phyloP scores from a whole-genome alignment of 2,329 filamentous ascomycete species.

The Chalara sp. region DNA sequence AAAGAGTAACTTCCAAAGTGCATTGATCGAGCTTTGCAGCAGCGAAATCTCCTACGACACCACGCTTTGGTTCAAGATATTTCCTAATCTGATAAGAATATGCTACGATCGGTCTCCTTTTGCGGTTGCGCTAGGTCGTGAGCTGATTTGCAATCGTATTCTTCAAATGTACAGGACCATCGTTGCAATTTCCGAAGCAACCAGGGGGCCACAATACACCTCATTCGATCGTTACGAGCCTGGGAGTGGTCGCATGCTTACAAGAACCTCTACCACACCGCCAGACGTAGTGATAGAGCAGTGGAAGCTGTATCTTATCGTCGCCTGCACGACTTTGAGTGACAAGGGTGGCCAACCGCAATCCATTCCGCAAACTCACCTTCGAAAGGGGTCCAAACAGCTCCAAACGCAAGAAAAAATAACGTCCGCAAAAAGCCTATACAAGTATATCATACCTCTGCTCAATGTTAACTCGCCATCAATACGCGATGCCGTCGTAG shows the following conservation, averaged over 20 bases:
- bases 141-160: conserved; percentile 87
- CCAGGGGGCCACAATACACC: conserved; percentile 57
- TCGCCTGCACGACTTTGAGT: conserved; percentile 91
- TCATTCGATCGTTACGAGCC: conserved; percentile 40
- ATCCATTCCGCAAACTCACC: conserved; percentile 60
- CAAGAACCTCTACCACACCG: conserved; percentile 60
- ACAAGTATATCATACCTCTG: conserved; percentile 85
- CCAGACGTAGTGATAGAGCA: conserved; percentile 90
- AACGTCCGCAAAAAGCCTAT: conserved; percentile 79
- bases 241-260: conserved; percentile 36
- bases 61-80: conserved; percentile 95
- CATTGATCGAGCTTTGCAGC: conserved; percentile 86
- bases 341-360: conserved; percentile 65
- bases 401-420: conserved; percentile 67
- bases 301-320: conserved; percentile 96
- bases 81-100: conserved; percentile 87
- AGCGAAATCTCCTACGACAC: conserved; percentile 94
- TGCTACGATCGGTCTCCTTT: conserved; percentile 88
- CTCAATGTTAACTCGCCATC: conserved; percentile 72
- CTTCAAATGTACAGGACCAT: conserved; percentile 90
- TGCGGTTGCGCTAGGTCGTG: conserved; percentile 81
- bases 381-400: conserved; percentile 73
- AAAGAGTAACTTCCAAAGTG: conserved; percentile 75
- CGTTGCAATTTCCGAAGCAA: conserved; percentile 67
- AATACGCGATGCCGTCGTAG: conserved; percentile 83